Percentiles rank a stretch among this genome's conserved stretches.
Conservation (phyloP, 768 basidiomycete genomes). For the Lactifluus hygrophoroides region DNA sequence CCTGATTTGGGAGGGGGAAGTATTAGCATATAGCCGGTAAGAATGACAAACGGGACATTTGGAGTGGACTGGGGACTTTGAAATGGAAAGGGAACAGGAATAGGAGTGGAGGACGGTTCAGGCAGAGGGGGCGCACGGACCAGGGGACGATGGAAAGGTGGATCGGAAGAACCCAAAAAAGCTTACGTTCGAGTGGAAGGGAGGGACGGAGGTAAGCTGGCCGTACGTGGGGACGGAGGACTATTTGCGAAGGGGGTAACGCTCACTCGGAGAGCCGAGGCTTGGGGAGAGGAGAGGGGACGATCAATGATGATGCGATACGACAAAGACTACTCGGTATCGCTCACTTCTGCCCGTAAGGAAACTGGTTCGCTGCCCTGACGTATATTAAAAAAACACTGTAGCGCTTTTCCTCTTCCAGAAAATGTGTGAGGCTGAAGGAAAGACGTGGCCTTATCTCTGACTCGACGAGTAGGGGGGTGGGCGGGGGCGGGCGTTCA, state of each 20-base stretch:
- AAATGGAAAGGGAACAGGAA: slow-evolving; percentile 5
- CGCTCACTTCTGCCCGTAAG: slow-evolving; percentile 3
- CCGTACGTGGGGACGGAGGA: slow-evolving; percentile 13
- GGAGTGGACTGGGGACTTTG: not conserved
- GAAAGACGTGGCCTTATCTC: not conserved
- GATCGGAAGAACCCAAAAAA: slow-evolving; percentile 18
- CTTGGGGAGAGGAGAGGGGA: slow-evolving; percentile 18
- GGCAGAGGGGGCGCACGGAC: slow-evolving; percentile 13
- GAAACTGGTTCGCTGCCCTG: not conserved
- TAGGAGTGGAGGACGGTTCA: slow-evolving; percentile 11
- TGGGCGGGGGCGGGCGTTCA: slow-evolving; percentile 5
- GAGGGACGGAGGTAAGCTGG: slow-evolving; percentile 10
- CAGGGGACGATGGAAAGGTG: slow-evolving; percentile 9
- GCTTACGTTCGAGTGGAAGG: slow-evolving; percentile 17
- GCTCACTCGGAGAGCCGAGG: slow-evolving; percentile 21
- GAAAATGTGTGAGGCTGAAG: not conserved
- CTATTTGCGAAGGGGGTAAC: slow-evolving; percentile 12
- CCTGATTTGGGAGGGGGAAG: slow-evolving; percentile 8
- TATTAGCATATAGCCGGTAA: slow-evolving; percentile 13
- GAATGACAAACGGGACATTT: slow-evolving; percentile 5
- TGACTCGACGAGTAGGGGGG: not conserved
- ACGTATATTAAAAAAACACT: slow-evolving; percentile 8
- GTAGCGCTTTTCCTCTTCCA: not conserved
- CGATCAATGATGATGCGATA: slow-evolving; percentile 22
- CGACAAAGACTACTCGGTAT: slow-evolving; percentile 13